phyloP scores from a whole-genome alignment of 768 basidiomycete species.

The Lanmaoa rubissima region DNA sequence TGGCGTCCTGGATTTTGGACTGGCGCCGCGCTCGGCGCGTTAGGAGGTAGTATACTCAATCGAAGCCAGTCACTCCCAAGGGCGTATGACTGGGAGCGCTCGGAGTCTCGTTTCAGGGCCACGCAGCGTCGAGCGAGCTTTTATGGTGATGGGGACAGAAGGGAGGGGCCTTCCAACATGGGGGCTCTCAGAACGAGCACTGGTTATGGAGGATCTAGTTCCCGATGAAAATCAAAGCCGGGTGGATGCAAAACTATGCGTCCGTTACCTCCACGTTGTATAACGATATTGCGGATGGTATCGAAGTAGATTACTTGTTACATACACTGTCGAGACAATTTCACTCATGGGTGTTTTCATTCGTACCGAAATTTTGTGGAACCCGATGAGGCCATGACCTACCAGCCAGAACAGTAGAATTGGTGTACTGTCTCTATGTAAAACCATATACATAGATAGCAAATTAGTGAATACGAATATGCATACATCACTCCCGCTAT shows the following conservation, averaged over 20 bases:
- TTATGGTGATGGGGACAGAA: constrained; percentile 46
- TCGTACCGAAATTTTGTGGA: background rate
- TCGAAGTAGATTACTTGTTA: background rate
- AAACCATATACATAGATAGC: background rate
- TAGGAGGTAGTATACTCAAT: constrained; percentile 60
- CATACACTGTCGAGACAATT: background rate
- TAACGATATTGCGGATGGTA: background rate
- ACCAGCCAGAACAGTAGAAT: background rate
- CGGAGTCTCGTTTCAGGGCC: constrained; percentile 30
- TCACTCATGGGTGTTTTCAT: background rate
- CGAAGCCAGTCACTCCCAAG: constrained; percentile 29
- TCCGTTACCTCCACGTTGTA: background rate
- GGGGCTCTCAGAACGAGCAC: constrained; percentile 75
- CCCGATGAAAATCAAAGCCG: constrained; percentile 44
- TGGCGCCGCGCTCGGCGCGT: constrained; percentile 71
- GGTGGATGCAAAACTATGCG: background rate
- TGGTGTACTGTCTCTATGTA: background rate
- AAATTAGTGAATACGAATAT: constrained; percentile 20
- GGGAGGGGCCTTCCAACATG: constrained; percentile 66
- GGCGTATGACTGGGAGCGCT: constrained; percentile 62
- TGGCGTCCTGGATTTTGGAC: constrained; percentile 85
- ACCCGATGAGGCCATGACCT: background rate
- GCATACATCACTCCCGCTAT: background rate
- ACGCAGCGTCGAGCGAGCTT: constrained; percentile 26
- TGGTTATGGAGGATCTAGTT: constrained; percentile 75